A percentile compares a stretch with the other conserved stretches of the same genome.
These are phyloP conservation scores for Ogataea zsoltii DNA, from an alignment of 805 yeast species.

Conservation along the genomic window DNA sequence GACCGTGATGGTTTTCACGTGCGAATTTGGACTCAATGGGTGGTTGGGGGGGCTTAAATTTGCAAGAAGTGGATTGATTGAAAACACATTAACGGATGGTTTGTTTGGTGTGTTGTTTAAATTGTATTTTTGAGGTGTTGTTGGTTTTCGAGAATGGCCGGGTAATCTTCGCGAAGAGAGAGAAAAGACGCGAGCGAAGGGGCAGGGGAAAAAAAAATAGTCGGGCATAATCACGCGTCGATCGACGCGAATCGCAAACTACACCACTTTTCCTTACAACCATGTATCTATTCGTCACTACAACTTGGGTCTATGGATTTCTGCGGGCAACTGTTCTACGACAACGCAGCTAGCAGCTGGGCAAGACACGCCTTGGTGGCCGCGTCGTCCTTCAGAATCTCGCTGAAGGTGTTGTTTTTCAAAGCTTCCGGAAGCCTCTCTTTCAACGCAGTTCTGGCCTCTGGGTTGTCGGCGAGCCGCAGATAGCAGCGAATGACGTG, in stretches of 20 bases:
- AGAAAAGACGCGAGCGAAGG: not conserved
- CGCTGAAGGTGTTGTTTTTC: conserved; percentile 81
- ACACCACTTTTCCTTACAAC: not conserved
- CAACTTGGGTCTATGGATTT: not conserved
- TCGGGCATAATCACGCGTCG: too few species aligned
- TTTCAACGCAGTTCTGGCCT: conserved; percentile 85
- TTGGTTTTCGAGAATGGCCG: too few species aligned
- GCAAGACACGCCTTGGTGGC: conserved; percentile 86
- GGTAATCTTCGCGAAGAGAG: not conserved
- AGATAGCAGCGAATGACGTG: conserved; percentile 94
- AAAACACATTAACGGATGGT: not conserved
- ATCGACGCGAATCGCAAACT: not conserved
- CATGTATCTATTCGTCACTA: not conserved
- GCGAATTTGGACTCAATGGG: not conserved
- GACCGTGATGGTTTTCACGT: not conserved
- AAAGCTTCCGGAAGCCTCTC: conserved; percentile 84
- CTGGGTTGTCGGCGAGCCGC: conserved; percentile 83
- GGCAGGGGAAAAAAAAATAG: too few species aligned
- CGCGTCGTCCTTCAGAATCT: conserved; percentile 77
- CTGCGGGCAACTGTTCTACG: too few species aligned
- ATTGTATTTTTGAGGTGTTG: too few species aligned
- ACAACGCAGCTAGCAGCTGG: conserved; percentile 61
- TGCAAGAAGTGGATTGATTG: not conserved
- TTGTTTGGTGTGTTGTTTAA: too few species aligned
- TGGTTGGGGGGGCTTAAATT: too few species aligned